phyloP scores from a whole-genome alignment of 192 early-diverging fungal genomes.

The Backusella macrospora region DNA sequence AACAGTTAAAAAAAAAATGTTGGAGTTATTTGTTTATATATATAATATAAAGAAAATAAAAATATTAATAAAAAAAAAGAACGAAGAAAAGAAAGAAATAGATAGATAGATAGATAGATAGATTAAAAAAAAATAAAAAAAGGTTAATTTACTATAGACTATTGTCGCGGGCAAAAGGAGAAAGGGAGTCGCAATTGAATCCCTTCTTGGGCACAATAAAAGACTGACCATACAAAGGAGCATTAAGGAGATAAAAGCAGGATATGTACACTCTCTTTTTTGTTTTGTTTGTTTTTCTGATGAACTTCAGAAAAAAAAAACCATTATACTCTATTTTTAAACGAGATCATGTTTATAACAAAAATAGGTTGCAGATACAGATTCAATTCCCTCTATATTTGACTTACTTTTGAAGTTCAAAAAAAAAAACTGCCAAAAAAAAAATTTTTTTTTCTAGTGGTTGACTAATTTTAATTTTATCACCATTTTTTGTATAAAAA shows the following conservation, averaged over 20 bases:
- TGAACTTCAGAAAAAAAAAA: background rate
- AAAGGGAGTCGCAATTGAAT: background rate
- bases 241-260: constrained; percentile 5
- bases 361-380: constrained; percentile 7
- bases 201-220: constrained; percentile 13
- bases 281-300: no score
- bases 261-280: background rate
- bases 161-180: background rate
- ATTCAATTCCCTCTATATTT: background rate
- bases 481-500: background rate
- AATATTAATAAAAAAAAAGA: background rate
- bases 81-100: no score
- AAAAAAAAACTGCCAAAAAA: no score
- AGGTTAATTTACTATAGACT: background rate
- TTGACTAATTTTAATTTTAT: constrained; percentile 1
- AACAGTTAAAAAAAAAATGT: background rate
- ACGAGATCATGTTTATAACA: background rate
- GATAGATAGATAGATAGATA: no score
- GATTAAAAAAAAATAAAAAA: no score
- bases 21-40: no score
- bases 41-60: no score
- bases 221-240: background rate
- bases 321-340: constrained; percentile 1
- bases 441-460: background rate
- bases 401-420: no score